Evolutionary conservation across 805 yeast species (phyloP).

Genomic region (Candida pseudofarinosa): DNA sequence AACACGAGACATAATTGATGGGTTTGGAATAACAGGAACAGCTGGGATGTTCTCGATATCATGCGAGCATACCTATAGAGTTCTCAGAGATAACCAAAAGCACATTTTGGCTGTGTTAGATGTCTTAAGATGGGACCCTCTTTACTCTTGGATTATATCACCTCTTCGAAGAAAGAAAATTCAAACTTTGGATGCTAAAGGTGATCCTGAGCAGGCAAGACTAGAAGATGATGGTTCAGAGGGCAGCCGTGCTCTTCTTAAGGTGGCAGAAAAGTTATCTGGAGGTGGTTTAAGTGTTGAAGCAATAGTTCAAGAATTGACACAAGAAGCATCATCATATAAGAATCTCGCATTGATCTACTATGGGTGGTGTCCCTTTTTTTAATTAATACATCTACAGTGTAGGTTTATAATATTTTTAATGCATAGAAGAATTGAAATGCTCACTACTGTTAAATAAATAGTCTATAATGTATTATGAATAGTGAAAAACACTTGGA

Average conservation of each 20-base stretch:
- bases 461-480: not conserved
- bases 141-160: conserved; percentile 87
- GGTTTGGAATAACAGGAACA: conserved; percentile 81
- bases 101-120: conserved; percentile 78
- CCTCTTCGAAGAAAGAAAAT: conserved; percentile 59
- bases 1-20: conserved; percentile 85
- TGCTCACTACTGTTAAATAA: not conserved
- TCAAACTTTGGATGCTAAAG: conserved; percentile 37
- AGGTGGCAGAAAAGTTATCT: conserved; percentile 64
- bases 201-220: conserved; percentile 9
- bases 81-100: conserved; percentile 60
- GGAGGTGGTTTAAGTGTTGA: conserved; percentile 73
- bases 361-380: conserved; percentile 83
- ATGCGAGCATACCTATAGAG: conserved; percentile 69
- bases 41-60: conserved; percentile 71
- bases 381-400: conserved; percentile 21
- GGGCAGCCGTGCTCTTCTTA: conserved; percentile 72
- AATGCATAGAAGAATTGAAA: not conserved
- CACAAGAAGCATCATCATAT: conserved; percentile 68
- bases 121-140: conserved; percentile 86
- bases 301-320: conserved; percentile 77
- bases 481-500: not conserved
- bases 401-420: not conserved
- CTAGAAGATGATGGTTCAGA: conserved; percentile 53
- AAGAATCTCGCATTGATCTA: conserved; percentile 70